Evolutionary conservation across 176 grass and related monocot genomes (phyloP), one percentile per base, ranked within the genome.

Genomic region (Lolium multiflorum): DNA sequence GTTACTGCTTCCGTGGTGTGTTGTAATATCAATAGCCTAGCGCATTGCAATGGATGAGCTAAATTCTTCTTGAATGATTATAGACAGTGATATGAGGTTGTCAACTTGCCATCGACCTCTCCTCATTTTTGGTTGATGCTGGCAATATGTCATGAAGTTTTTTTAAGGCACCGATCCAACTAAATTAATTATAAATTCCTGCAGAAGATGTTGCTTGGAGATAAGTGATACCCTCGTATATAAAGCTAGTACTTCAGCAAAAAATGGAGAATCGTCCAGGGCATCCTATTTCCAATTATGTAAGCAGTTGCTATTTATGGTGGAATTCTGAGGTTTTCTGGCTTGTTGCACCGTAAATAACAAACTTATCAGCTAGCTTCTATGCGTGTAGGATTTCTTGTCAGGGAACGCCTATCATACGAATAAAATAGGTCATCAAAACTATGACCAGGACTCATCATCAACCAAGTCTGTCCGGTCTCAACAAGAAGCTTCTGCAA

Each of bases 401-500:
- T 91, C 58, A 76, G 82, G 85, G 61, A 86, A 89, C 65, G 79
- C 57, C 52, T 74, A 65, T 81, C 89, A 83, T 78, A 81, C 70
- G 64, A 89, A 88, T 57, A 81, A 93, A 79, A 78, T 78, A 87
- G 85, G 81, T 76, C 61, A 83, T 70, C 83, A 86, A 71, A 83
- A 89, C 37, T 75, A 83, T 11, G 57, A 89, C 46, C 85, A 20
- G 50, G 89, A 97, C 62, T 87, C 82, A 4, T 87, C 84, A 24
- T 89, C 91, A 81, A 88, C 68, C 61, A 86, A 89, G 35, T 95
- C 91, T 64, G 84, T 64, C 67, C 77, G 58, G 56, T 91, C 93
- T 49, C 83, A 86, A 51, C 94, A 91, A 87, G 92, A 94, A 88
- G 87, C 82, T 79, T 93, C 97, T 12, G 90, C 81, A 90, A 82